Evolutionary conservation across 2,329 filamentous ascomycete species (phyloP).

Genomic region (Cytospora mali): DNA sequence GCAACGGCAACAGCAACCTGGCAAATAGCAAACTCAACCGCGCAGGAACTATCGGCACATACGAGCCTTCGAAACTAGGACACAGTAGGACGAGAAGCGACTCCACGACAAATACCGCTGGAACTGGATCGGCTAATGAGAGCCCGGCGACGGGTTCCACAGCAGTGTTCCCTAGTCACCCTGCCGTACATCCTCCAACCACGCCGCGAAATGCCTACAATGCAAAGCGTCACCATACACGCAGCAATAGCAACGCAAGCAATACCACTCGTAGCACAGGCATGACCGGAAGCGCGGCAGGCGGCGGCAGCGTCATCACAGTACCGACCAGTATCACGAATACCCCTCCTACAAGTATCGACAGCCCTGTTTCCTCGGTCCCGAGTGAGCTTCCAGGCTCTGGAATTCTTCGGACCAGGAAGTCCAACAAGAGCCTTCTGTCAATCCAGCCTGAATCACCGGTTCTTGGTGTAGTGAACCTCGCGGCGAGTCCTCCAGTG

Average conservation of each 20-base stretch:
- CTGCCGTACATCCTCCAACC: conserved; percentile 24
- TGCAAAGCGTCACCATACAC: conserved; percentile 4
- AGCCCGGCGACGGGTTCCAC: conserved; percentile 14
- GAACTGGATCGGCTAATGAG: conserved; percentile 10
- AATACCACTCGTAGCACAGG: conserved; percentile 17
- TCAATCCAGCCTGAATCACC: conserved; percentile 26
- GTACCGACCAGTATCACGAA: conserved; percentile 13
- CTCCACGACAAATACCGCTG: conserved; percentile 22
- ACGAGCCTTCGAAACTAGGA: conserved; percentile 24
- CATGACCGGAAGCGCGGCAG: conserved; percentile 6
- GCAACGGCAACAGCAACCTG: conserved; percentile 22
- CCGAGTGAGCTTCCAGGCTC: conserved; percentile 26
- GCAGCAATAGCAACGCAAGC: conserved; percentile 24
- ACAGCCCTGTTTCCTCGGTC: conserved; percentile 10
- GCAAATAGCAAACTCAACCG: conserved; percentile 10
- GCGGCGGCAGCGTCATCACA: conserved; percentile 14
- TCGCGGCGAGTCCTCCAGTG: conserved; percentile 26
- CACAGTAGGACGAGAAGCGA: conserved; percentile 23
- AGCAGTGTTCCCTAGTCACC: conserved; percentile 24
- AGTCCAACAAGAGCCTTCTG: conserved; percentile 21
- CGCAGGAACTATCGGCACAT: conserved; percentile 19
- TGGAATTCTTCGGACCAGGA: conserved; percentile 9
- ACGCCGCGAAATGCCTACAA: background rate
- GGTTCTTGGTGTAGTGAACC: conserved; percentile 18
- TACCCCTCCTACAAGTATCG: conserved; percentile 23